These are phyloP conservation scores for Vigna hirtella DNA, from an alignment of 306 rosid genomes.

Conservation along the genomic window DNA sequence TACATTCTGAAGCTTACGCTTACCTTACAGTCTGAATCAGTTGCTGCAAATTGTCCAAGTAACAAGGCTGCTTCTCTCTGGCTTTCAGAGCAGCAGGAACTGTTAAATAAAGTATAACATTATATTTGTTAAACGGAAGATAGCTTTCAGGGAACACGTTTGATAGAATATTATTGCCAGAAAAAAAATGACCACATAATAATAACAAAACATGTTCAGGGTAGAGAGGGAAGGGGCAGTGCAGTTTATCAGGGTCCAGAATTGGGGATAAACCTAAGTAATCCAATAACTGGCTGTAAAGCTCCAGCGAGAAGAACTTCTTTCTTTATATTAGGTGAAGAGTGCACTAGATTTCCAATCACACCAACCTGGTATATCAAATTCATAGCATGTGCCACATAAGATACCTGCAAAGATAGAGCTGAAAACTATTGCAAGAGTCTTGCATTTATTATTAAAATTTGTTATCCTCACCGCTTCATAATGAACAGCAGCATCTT, in stretches of 20 bases:
- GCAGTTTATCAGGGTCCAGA: slow-evolving; percentile 34
- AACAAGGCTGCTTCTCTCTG: slow-evolving; percentile 98
- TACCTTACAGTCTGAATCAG: slow-evolving; percentile 99
- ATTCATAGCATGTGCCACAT: slow-evolving; percentile 42
- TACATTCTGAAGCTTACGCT: slow-evolving; percentile 22
- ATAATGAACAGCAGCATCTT: slow-evolving; percentile 96
- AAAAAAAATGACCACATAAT: slow-evolving; percentile 3
- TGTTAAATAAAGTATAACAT: slow-evolving; percentile 49
- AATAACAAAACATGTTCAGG: slow-evolving; percentile 20
- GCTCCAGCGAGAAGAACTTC: slow-evolving; percentile 98
- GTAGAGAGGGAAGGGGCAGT: not conserved
- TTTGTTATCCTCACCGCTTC: slow-evolving; percentile 79
- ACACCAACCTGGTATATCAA: slow-evolving; percentile 87
- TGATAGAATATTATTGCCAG: not conserved
- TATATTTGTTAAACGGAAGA: slow-evolving; percentile 30
- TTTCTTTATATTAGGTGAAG: slow-evolving; percentile 94
- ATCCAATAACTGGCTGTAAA: slow-evolving; percentile 94
- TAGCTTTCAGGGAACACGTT: not conserved
- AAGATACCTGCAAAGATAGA: slow-evolving; percentile 37
- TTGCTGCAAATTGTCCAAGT: slow-evolving; percentile 98
- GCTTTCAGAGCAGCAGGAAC: slow-evolving; percentile 97
- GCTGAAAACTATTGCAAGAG: slow-evolving; percentile 25
- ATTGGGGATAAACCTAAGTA: slow-evolving; percentile 70
- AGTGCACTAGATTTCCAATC: slow-evolving; percentile 96
- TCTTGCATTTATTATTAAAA: slow-evolving; percentile 20